phyloP scores from a whole-genome alignment of 2,329 filamentous ascomycete species.

The Aspergillus nomiae region DNA sequence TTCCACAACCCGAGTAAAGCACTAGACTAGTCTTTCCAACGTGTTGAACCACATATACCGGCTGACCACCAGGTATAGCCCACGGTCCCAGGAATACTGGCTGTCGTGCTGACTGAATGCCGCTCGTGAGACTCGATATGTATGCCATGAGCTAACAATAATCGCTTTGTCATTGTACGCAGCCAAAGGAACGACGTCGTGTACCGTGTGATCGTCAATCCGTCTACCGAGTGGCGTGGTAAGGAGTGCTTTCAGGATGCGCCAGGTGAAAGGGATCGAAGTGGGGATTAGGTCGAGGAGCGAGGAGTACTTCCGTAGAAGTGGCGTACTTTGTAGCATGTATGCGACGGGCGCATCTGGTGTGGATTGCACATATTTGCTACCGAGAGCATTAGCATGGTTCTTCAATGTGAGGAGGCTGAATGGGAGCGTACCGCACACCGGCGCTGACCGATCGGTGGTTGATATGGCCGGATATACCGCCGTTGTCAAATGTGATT shows the following conservation, averaged over 20 bases:
- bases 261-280: constrained; percentile 36
- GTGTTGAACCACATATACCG: constrained; percentile 48
- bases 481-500: constrained; percentile 44
- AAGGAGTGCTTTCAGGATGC: constrained; percentile 23
- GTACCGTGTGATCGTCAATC: background rate
- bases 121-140: constrained; percentile 37
- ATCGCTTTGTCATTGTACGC: constrained; percentile 31
- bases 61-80: constrained; percentile 43
- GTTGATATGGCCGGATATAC: constrained; percentile 45
- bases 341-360: constrained; percentile 38
- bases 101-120: constrained; percentile 42
- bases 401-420: background rate
- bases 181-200: constrained; percentile 2
- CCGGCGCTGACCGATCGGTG: constrained; percentile 45
- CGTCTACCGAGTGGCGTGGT: background rate
- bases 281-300: constrained; percentile 42
- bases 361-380: constrained; percentile 29
- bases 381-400: background rate
- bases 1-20: no score
- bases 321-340: constrained; percentile 36
- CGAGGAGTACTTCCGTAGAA: constrained; percentile 44
- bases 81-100: constrained; percentile 47
- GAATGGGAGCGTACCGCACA: constrained; percentile 33
- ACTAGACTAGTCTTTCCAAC: constrained; percentile 7
- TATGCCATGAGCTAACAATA: constrained; percentile 40